phyloP scores from a whole-genome alignment of 164 flowering plant genomes.

The Vitis labrusca region DNA sequence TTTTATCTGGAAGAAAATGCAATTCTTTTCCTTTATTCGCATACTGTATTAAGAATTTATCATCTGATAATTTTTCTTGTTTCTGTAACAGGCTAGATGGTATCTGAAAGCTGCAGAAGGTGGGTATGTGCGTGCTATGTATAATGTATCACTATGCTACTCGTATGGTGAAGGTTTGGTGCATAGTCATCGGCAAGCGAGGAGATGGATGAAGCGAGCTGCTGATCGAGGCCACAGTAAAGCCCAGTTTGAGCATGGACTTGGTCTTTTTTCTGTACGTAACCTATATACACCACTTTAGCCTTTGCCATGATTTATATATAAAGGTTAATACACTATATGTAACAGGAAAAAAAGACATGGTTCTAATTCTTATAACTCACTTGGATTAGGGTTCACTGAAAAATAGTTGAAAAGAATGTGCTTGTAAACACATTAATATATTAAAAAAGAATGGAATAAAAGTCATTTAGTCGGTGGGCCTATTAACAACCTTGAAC shows the following conservation, averaged over 20 bases:
- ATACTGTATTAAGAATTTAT: neutral
- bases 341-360: neutral
- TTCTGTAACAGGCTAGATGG: constrained; percentile 68
- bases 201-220: constrained; percentile 91
- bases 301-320: too few species aligned
- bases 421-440: too few species aligned
- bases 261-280: constrained; percentile 74
- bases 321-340: neutral
- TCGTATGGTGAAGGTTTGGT: constrained; percentile 73
- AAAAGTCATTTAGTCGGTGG: too few species aligned
- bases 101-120: constrained; percentile 87
- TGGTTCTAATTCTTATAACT: too few species aligned
- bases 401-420: too few species aligned
- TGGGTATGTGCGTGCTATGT: constrained; percentile 96
- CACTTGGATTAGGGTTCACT: too few species aligned
- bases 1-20: neutral
- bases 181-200: constrained; percentile 52
- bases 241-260: constrained; percentile 94
- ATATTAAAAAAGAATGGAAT: too few species aligned
- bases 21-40: neutral
- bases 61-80: constrained; percentile 10
- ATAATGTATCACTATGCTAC: constrained; percentile 81
- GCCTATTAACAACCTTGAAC: too few species aligned
- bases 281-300: neutral
- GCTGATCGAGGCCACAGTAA: constrained; percentile 87